Evolutionary conservation across 345 rosid species (phyloP).

Genomic region (Rhodamnia rubescens): DNA sequence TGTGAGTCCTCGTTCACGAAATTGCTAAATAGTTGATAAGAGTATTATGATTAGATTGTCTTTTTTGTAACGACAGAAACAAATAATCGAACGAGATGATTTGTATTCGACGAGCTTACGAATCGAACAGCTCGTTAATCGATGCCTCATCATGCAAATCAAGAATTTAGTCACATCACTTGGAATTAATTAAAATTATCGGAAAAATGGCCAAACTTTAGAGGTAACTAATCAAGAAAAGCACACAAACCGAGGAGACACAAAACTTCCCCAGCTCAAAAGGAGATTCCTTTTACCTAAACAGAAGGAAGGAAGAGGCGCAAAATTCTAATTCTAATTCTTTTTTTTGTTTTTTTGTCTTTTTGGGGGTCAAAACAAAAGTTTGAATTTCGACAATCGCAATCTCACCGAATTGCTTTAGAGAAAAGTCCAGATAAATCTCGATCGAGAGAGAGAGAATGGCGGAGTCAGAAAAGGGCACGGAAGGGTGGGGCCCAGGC

Average conservation of each 20-base stretch:
- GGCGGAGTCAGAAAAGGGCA: background rate
- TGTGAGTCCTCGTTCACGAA: background rate
- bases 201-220: background rate
- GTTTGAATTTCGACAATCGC: background rate
- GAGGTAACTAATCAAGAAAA: background rate
- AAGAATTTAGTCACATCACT: too few relatives aligned
- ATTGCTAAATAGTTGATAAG: background rate
- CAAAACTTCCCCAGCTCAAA: background rate
- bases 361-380: background rate
- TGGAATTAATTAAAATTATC: background rate
- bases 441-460: background rate
- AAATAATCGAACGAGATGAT: fast-evolving
- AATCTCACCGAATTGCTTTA: background rate
- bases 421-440: background rate
- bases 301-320: background rate
- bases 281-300: background rate
- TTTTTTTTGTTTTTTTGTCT: too few relatives aligned
- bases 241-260: background rate
- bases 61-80: background rate
- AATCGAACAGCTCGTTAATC: background rate
- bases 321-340: background rate
- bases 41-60: background rate
- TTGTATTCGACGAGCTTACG: too few relatives aligned
- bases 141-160: background rate
- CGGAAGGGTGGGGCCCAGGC: background rate